These are phyloP conservation scores for Herpetomonas tarakana DNA, from an alignment of 208 protist species.

Conservation along the genomic window DNA sequence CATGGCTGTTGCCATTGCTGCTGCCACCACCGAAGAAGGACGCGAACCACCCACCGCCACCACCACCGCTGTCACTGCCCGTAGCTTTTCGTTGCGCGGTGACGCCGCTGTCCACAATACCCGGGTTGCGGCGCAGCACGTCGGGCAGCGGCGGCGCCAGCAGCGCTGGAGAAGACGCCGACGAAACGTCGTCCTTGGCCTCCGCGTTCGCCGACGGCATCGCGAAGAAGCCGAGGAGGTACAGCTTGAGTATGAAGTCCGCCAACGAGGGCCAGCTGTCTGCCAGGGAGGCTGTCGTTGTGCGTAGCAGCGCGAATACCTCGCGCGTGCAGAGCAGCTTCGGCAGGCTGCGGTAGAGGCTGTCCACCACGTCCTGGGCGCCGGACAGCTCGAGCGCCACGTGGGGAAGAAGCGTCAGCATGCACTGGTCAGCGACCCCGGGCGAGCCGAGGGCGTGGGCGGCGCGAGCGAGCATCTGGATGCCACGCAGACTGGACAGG, in stretches of 20 bases:
- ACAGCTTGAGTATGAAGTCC: constrained; percentile 30
- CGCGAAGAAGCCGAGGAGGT: constrained; percentile 37
- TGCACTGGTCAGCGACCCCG: constrained; percentile 30
- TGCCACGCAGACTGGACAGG: constrained; percentile 22
- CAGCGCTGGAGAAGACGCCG: background rate
- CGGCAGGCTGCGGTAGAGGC: constrained; percentile 29
- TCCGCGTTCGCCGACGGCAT: background rate
- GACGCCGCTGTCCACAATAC: constrained; percentile 22
- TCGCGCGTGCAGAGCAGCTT: constrained; percentile 37
- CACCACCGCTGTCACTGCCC: background rate
- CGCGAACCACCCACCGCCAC: constrained; percentile 47
- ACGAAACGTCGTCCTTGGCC: background rate
- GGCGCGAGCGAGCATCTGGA: constrained; percentile 22
- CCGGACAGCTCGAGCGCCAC: constrained; percentile 26
- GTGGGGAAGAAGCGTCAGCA: constrained; percentile 28
- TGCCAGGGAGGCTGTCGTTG: constrained; percentile 20
- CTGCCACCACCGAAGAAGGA: constrained; percentile 31
- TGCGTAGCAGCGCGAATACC: constrained; percentile 35
- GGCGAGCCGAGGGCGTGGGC: constrained; percentile 16
- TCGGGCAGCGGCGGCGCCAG: background rate
- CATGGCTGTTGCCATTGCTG: constrained; percentile 7
- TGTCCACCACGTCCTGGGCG: constrained; percentile 28
- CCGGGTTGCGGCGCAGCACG: constrained; percentile 29
- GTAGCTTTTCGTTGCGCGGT: constrained; percentile 7
- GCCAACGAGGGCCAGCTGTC: constrained; percentile 38